Conservation (phyloP, 1,284 basidiomycete species). For the Coriolopsis trogii region DNA sequence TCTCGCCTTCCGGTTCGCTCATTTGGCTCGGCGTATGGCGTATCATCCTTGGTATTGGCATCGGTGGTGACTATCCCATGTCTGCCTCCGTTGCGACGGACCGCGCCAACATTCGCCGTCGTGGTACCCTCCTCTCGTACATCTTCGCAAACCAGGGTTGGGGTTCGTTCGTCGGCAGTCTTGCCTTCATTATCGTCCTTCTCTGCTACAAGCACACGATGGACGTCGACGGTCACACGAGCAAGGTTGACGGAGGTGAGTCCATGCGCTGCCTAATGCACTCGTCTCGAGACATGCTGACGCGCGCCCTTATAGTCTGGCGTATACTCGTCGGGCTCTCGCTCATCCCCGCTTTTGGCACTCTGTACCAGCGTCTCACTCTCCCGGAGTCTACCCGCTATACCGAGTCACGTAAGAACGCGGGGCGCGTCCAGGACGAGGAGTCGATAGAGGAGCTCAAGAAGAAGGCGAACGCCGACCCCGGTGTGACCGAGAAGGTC, state of each 20-base stretch:
- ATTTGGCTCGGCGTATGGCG: conserved; percentile 70
- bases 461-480: conserved; percentile 36
- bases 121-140: conserved; percentile 75
- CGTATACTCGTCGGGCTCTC: conserved; percentile 53
- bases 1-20: conserved; percentile 49
- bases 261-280: background rate
- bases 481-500: conserved; percentile 25
- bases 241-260: conserved; percentile 69
- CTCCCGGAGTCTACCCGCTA: conserved; percentile 72
- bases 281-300: background rate
- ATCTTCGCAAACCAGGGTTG: conserved; percentile 80
- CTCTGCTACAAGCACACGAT: conserved; percentile 69
- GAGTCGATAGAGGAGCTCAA: conserved; percentile 41
- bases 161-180: conserved; percentile 68
- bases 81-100: conserved; percentile 73
- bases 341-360: conserved; percentile 59
- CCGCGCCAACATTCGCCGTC: conserved; percentile 66
- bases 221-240: conserved; percentile 54
- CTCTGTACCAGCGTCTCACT: conserved; percentile 75
- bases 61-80: conserved; percentile 87
- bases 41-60: conserved; percentile 73
- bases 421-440: conserved; percentile 34
- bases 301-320: conserved; percentile 40
- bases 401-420: conserved; percentile 42
- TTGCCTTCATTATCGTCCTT: conserved; percentile 73